Base-by-base conservation (phyloP, 345 rosid species). In the Salix dunnii region DNA sequence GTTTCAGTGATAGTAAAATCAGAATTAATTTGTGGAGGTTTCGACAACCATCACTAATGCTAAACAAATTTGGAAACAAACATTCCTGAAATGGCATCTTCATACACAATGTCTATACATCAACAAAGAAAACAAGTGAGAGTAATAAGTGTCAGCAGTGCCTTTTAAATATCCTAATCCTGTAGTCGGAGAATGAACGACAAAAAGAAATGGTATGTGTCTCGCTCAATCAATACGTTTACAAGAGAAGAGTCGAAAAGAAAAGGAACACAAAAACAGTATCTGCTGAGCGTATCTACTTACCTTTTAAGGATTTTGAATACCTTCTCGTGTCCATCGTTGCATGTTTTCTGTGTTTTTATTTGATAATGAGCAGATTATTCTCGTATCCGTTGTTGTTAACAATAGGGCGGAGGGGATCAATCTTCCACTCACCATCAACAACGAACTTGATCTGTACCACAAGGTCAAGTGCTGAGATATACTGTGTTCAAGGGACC, bases 351-450 rank as follows among this genome's bases (percentile, higher is more conserved):
- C 18, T 28, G 8, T 49, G 38, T 76, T 43, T 28, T 84, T 79
- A 92, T 6, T 84, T 77, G 82, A 96, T 76, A 31, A 92, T 83
- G 65, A 96, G 90, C 76, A 92, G 84, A 86, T 93, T 96, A 79
- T 96, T 96, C 72, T 92, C 95, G 61, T 80, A 77, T 70, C 97
- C 97, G 6, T 81, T 78, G 70, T 83, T 80, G 49, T 79, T 55
- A 74, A 93, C 89, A n/a, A 88, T 77, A 6, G 97, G 99, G 73
- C 97, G 97, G 65, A 96, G 83, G 67, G 96, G 98, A 83, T 96
- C 98, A 42, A 91, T 84, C 83, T 67, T 93, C 99, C 99, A 96
- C 80, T 86, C 80, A n/a, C 98, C 99, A 83, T 96, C 97, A 17
- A 96, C 97, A 30, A 96, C 81, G 77, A 96, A 96, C 80, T 96